A percentile compares a stretch with the other conserved stretches of the same genome.
These are phyloP conservation scores for Paramecium biaurelia DNA, from an alignment of 73 alveolate genomes.

Conservation along the genomic window DNA sequence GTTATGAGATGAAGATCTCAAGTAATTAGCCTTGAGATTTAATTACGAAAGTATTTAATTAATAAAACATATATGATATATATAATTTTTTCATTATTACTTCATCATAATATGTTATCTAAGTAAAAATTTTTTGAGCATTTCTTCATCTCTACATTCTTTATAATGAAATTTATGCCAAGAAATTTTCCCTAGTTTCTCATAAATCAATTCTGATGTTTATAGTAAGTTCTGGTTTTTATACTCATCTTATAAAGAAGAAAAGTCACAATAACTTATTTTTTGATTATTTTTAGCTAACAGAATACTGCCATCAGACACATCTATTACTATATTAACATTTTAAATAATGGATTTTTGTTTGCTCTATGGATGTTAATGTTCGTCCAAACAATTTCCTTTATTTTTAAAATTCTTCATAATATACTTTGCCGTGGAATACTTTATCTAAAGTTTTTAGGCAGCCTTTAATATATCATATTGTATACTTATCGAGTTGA, in stretches of 20 bases:
- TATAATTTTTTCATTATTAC: neutral
- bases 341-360: neutral
- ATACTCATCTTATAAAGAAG: neutral
- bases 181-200: neutral
- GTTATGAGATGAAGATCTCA: neutral
- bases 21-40: neutral
- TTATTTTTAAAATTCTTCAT: slow-evolving; percentile 21
- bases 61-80: neutral
- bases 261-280: neutral
- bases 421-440: slow-evolving; percentile 34
- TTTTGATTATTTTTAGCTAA: neutral
- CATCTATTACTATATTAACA: neutral
- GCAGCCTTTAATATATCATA: neutral
- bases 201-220: neutral
- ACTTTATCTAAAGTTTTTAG: neutral
- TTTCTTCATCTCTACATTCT: neutral
- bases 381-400: neutral
- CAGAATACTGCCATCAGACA: neutral
- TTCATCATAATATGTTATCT: neutral
- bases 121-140: neutral
- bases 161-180: neutral
- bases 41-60: neutral
- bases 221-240: neutral
- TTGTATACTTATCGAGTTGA: neutral
- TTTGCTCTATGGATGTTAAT: neutral